Conservation (phyloP, 768 basidiomycete genomes). For the Kwoniella dejecticola region DNA sequence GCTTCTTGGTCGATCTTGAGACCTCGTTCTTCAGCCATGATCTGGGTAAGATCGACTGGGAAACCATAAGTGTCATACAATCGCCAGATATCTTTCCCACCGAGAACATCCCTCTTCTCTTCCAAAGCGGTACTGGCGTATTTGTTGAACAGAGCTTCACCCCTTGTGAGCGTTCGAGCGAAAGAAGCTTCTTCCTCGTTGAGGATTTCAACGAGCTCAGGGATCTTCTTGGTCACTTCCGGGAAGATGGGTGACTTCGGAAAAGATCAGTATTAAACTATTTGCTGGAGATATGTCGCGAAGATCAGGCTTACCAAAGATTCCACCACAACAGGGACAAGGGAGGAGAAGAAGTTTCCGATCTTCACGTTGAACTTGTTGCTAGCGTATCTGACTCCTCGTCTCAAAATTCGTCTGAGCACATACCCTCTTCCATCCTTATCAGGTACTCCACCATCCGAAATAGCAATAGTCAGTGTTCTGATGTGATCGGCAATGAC, state of each 20-base stretch:
- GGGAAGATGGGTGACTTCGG: slow-evolving; percentile 81
- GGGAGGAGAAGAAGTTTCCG: slow-evolving; percentile 89
- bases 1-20: slow-evolving; percentile 81
- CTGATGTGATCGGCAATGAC: slow-evolving; percentile 94
- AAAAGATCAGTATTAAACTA: slow-evolving; percentile 4
- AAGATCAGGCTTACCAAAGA: slow-evolving; percentile 68
- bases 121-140: slow-evolving; percentile 72
- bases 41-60: slow-evolving; percentile 89
- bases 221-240: slow-evolving; percentile 78
- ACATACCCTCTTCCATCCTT: slow-evolving; percentile 97
- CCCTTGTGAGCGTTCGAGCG: slow-evolving; percentile 92
- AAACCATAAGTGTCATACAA: slow-evolving; percentile 98
- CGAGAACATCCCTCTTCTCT: slow-evolving; percentile 67
- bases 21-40: slow-evolving; percentile 95
- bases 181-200: slow-evolving; percentile 98
- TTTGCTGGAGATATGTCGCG: not conserved
- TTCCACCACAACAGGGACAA: slow-evolving; percentile 85
- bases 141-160: slow-evolving; percentile 91
- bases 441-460: slow-evolving; percentile 93
- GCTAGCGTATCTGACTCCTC: slow-evolving; percentile 92
- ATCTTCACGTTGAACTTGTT: slow-evolving; percentile 92
- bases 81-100: slow-evolving; percentile 92
- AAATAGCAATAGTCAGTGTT: slow-evolving; percentile 91
- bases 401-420: slow-evolving; percentile 84
- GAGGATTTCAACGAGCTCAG: slow-evolving; percentile 88